Evolutionary conservation across 73 alveolate species (phyloP), one percentile per base, ranked within the genome.

Genomic region (Durusdinium trenchii): DNA sequence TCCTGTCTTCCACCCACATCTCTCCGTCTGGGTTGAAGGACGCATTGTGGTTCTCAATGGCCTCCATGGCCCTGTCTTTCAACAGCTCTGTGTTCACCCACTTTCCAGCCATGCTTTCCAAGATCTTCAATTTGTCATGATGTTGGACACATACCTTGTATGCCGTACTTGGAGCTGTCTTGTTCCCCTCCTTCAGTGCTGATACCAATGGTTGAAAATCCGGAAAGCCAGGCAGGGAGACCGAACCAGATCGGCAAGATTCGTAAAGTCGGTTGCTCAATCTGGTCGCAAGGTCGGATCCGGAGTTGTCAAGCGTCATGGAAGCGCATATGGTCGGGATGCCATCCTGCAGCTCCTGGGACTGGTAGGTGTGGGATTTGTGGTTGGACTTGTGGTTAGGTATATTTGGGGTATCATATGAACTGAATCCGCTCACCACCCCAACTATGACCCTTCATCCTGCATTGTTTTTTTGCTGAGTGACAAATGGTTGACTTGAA

Each of bases 71-170:
- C 35, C 46, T 52, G 47, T 46, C 64, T 32, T 46, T 48, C 47
- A 47, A 5, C 2, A 10, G 2, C 6, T 79, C 90, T 40, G 42
- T 6, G 1, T 16, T 32, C 30, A 32, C 28, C 90, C 90, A 79
- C 30, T 79, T 79, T 6, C 26, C 10, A 6, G 90, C 90, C 45
- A 79, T 18, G n/a, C n/a, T 3, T 67, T 79, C 69, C 69, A 79
- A 46, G 30, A 81, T 35, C 20, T 47, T 45, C 50, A 81, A n/a
- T 2, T 35, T 18, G 10, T 14, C 92, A 4, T 10, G 50, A 45
- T 81, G 92, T 47, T 46, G 50, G n/a, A 48, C 92, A n/a, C 92
- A 81, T 30, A 81, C 92, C 18, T 48, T 45, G 69, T 23, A 81
- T 12, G 64, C 35, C 0, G n/a, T 6, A 48, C 48, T 81, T 6